These are phyloP conservation scores for Aeschynomene evenia DNA, from an alignment of 306 rosid genomes.

Conservation along the genomic window DNA sequence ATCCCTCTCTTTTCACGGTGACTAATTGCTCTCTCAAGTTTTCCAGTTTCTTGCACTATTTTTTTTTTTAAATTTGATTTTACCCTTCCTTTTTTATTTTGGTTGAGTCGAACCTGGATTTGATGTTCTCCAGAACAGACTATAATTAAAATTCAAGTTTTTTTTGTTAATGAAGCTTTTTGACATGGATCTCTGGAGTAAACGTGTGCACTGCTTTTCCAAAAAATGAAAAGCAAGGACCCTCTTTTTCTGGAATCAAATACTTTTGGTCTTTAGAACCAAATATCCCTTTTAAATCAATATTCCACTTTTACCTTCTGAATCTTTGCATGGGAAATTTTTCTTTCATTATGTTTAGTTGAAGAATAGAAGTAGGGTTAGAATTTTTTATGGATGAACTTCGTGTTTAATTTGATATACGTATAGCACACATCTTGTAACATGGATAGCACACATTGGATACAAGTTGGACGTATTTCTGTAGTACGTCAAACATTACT, in stretches of 20 bases:
- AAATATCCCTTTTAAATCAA: slow-evolving; percentile 10
- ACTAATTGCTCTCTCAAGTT: too few relatives aligned
- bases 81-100: background rate
- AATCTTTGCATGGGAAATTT: background rate
- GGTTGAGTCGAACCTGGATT: slow-evolving; percentile 6
- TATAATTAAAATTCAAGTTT: background rate
- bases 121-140: background rate
- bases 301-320: slow-evolving; percentile 9
- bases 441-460: too few relatives aligned
- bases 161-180: slow-evolving; percentile 11
- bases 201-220: slow-evolving; percentile 10
- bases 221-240: slow-evolving; percentile 3
- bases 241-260: background rate
- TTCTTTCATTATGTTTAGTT: too few relatives aligned
- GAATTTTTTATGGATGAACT: too few relatives aligned
- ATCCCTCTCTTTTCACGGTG: background rate
- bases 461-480: too few relatives aligned
- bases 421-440: too few relatives aligned
- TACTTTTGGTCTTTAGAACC: background rate
- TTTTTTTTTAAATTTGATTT: background rate
- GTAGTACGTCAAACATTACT: too few relatives aligned
- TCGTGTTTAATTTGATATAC: too few relatives aligned
- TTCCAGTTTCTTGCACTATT: background rate
- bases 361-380: too few relatives aligned
- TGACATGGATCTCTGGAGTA: slow-evolving; percentile 20